Evolutionary conservation across 2,329 filamentous ascomycete genomes (phyloP), one percentile per base, ranked within the genome.

Genomic region (Colletotrichum coccodes): DNA sequence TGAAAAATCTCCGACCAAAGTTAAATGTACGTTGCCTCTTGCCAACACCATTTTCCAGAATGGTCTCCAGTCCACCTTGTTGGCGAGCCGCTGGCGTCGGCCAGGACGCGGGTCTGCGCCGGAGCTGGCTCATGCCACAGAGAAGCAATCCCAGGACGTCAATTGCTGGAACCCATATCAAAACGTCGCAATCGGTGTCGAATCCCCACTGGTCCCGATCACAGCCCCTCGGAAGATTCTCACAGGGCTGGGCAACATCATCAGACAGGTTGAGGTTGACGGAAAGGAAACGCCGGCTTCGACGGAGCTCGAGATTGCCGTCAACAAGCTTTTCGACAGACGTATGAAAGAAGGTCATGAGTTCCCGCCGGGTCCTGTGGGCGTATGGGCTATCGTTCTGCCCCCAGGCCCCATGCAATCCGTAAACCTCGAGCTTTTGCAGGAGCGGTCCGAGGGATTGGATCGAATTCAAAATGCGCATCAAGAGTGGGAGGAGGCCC

Each of bases 1-100:
- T 3, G 18, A 2, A 8, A 12, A n/a, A 16, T 30, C 16, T 40
- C 49, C 32, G 6, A 26, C 23, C 12, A 60, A 23, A 9, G 2
- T 81, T 3, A 76, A 79, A 3, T 77, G 86, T 61, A 88, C 85
- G 6, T 67, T 95, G 2, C 93, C 93, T 2, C 81, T 96, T 30
- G 91, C 93, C 46, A 93, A 94, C 74, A 97, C 94, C 0, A 81
- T 94, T 7, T 96, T 96, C 75, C 87, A 90, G 44, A 95, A 91
- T 69, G 91, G 90, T 52, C 84, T 82, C 30, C 82, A 82, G 1
- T 90, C 90, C 2, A 92, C 89, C 1, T 79, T 93, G 8, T 75
- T 86, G 32, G 80, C 82, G 2, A 83, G 79, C 64, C 77, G 72
- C 63, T 87, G 84, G 84, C 54, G 56, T n/a, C 47, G 44, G 12